These are phyloP conservation scores for Cymbopogon citratus DNA, from an alignment of 176 grass and related monocot species.

Conservation along the genomic window DNA sequence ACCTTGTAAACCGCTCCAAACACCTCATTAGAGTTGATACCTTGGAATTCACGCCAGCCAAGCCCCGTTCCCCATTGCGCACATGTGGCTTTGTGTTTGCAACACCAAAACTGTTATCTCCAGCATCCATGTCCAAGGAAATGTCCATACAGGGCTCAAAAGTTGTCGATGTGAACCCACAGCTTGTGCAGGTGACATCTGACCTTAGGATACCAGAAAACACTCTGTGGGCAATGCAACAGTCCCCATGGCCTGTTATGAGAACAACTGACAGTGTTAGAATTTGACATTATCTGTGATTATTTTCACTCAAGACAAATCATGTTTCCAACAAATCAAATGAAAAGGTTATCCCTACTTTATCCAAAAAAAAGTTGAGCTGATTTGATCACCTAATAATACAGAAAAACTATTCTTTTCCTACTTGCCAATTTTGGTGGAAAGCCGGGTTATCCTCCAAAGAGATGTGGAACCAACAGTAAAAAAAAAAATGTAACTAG, in stretches of 20 bases:
- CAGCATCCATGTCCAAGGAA: constrained; percentile 71
- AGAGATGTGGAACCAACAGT: not conserved
- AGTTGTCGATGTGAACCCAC: constrained; percentile 94
- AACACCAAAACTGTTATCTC: constrained; percentile 26
- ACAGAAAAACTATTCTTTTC: not conserved
- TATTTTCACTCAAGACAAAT: not conserved
- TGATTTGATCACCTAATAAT: not conserved
- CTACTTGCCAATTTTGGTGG: not conserved
- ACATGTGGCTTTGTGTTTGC: constrained; percentile 35
- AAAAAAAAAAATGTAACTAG: constrained; percentile 3
- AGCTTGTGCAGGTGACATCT: constrained; percentile 91
- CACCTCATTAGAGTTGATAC: constrained; percentile 83
- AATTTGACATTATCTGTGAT: not conserved
- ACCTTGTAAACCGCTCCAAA: constrained; percentile 86
- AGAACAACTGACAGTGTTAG: constrained; percentile 25
- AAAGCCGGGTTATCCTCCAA: not conserved
- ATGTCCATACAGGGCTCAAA: constrained; percentile 97
- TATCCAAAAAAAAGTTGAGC: constrained; percentile 10
- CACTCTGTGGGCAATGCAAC: constrained; percentile 92
- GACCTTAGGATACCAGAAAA: constrained; percentile 97
- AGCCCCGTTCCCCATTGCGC: constrained; percentile 51
- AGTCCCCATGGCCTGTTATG: constrained; percentile 66
- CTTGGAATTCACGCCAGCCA: constrained; percentile 28
- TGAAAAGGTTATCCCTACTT: not conserved
- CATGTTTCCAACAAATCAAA: not conserved